Evolutionary conservation across 495 filamentous ascomycete species (phyloP).

Genomic region (Aspergillus cristatus): DNA sequence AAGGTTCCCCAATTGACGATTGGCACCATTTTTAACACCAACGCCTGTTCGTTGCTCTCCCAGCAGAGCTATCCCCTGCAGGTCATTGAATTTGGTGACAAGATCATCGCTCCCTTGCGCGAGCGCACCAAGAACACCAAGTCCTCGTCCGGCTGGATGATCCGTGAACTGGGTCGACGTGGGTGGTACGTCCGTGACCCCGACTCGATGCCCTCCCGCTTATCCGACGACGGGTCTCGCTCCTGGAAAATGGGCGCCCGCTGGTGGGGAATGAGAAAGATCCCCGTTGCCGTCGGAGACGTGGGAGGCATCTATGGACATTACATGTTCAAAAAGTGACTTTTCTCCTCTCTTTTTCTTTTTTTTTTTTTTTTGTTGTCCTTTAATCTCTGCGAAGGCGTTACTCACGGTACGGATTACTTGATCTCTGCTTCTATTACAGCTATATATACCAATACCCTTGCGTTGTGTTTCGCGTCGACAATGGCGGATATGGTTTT

Average conservation of each 20-base stretch:
- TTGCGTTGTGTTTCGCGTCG: slow-evolving; percentile 4
- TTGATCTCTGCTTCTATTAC: slow-evolving; percentile 6
- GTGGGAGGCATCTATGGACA: slow-evolving; percentile 81
- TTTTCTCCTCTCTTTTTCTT: slow-evolving; percentile 11
- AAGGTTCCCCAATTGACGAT: slow-evolving; percentile 49
- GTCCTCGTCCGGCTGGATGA: slow-evolving; percentile 50
- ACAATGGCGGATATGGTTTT: slow-evolving; percentile 4
- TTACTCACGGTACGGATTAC: neutral
- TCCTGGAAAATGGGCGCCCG: slow-evolving; percentile 86
- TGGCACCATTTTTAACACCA: slow-evolving; percentile 50
- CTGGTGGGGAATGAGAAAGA: slow-evolving; percentile 82
- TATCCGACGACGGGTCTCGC: slow-evolving; percentile 43
- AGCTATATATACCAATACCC: slow-evolving; percentile 16
- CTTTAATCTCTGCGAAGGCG: neutral
- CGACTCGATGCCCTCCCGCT: slow-evolving; percentile 23
- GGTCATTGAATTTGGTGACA: slow-evolving; percentile 70
- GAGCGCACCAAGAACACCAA: slow-evolving; percentile 43
- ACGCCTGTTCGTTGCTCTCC: slow-evolving; percentile 49
- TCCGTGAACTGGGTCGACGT: slow-evolving; percentile 57
- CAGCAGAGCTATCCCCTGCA: slow-evolving; percentile 59
- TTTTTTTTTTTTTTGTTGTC: slow-evolving; percentile 8
- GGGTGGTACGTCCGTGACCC: slow-evolving; percentile 61
- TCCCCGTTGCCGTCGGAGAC: slow-evolving; percentile 66
- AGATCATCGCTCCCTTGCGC: slow-evolving; percentile 53
- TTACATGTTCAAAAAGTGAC: slow-evolving; percentile 71